Evolutionary conservation across 2,329 filamentous ascomycete species (phyloP).

Genomic region (Aspergillus costaricaensis): DNA sequence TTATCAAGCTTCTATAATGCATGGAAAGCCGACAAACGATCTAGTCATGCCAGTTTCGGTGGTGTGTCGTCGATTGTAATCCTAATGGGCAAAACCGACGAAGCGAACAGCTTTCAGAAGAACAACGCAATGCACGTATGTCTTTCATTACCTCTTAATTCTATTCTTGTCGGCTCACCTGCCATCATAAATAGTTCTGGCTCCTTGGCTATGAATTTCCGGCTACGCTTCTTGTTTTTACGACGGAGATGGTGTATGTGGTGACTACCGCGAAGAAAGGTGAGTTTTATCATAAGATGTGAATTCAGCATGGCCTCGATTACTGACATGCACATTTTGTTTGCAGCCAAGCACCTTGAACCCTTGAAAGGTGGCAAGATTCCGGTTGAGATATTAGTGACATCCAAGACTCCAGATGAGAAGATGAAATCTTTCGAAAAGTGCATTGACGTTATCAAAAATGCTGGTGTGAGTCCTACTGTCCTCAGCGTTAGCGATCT

Average conservation of each 20-base stretch:
- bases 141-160: constrained; percentile 22
- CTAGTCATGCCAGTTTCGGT: constrained; percentile 79
- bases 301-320: not conserved
- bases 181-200: constrained; percentile 72
- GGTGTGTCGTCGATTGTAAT: constrained; percentile 85
- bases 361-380: constrained; percentile 89
- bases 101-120: constrained; percentile 85
- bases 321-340: not conserved
- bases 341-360: constrained; percentile 83
- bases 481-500: not conserved
- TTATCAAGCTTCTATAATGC: constrained; percentile 80
- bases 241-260: constrained; percentile 82
- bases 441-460: constrained; percentile 83
- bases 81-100: constrained; percentile 93
- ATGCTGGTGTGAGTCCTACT: constrained; percentile 68
- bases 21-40: constrained; percentile 96
- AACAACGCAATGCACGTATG: constrained; percentile 93
- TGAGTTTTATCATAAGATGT: constrained; percentile 42
- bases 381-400: constrained; percentile 85
- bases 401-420: constrained; percentile 86
- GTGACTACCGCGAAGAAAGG: constrained; percentile 98
- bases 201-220: constrained; percentile 98
- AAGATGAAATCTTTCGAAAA: constrained; percentile 89
- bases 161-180: not conserved
- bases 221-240: constrained; percentile 90